Percentiles rank a stretch among this genome's conserved stretches.
Conservation (phyloP, 805 yeast genomes). For the Candida khao-thaluensis region DNA sequence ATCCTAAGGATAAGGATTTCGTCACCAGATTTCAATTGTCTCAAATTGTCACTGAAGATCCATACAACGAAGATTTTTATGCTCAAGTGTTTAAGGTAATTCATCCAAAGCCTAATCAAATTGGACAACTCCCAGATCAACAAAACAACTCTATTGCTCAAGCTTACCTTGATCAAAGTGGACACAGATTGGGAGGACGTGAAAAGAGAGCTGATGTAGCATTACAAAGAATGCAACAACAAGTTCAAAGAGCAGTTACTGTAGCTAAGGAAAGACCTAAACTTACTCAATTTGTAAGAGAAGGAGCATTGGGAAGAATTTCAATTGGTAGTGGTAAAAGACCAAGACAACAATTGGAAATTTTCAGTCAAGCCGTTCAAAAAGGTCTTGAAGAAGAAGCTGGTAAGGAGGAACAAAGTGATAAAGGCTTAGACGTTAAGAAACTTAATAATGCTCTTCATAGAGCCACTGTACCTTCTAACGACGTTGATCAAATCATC, state of each 20-base stretch:
- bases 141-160: conserved; percentile 83
- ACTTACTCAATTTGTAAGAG: conserved; percentile 61
- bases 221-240: conserved; percentile 96
- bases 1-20: conserved; percentile 94
- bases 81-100: conserved; percentile 81
- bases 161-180: conserved; percentile 87
- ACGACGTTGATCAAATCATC: conserved; percentile 17
- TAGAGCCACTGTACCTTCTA: conserved; percentile 24
- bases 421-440: conserved; percentile 18
- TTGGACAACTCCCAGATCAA: conserved; percentile 46
- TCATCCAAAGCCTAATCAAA: conserved; percentile 52
- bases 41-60: conserved; percentile 95
- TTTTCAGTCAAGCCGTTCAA: conserved; percentile 52
- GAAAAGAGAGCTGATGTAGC: conserved; percentile 85
- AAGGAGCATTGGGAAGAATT: conserved; percentile 89
- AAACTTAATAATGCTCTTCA: conserved; percentile 19
- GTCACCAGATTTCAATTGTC: conserved; percentile 92
- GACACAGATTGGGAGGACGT: conserved; percentile 86
- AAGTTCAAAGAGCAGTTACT: conserved; percentile 92
- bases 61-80: conserved; percentile 94
- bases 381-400: conserved; percentile 41
- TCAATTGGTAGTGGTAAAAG: conserved; percentile 75
- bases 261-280: conserved; percentile 89
- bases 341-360: conserved; percentile 82
- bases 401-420: conserved; percentile 23